Percentiles rank a stretch among this genome's conserved stretches.
phyloP scores from a whole-genome alignment of 73 alveolate genomes.

The Symbiodinium natans region DNA sequence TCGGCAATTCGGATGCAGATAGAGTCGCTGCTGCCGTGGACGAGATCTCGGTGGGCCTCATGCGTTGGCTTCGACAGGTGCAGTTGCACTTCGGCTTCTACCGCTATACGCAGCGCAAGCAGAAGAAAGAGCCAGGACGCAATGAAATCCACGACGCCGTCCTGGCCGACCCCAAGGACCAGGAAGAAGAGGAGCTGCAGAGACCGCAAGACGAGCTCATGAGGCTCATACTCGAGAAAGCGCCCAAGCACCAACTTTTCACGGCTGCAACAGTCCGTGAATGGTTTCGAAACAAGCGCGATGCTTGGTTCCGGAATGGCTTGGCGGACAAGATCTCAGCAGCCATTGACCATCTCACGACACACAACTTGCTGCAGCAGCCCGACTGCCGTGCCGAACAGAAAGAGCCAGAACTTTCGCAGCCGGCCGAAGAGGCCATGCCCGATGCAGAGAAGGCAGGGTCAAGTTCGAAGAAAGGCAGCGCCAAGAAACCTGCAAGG shows the following conservation, averaged over 20 bases:
- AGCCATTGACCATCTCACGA: not conserved
- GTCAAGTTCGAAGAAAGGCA: no score
- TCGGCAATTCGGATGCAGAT: not conserved
- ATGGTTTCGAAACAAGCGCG: not conserved
- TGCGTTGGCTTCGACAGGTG: not conserved
- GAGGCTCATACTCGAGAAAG: no score
- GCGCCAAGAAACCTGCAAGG: no score
- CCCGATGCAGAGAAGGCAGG: no score
- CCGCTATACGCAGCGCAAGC: not conserved
- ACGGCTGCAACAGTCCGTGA: not conserved
- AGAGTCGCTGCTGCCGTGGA: not conserved
- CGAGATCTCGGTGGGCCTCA: not conserved
- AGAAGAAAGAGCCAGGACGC: not conserved
- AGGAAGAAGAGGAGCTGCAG: not conserved
- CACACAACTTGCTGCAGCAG: constrained; percentile 1
- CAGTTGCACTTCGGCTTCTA: not conserved
- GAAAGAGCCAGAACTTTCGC: no score
- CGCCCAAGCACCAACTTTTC: not conserved
- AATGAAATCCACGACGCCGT: not conserved
- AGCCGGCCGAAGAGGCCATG: no score
- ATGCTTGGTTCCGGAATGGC: not conserved
- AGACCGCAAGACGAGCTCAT: not conserved
- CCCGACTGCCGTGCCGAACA: no score
- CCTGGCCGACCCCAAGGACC: no score
- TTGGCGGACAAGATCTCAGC: constrained; percentile 1